Conservation (phyloP, 768 basidiomycete genomes). For the Lyophyllum decastes region DNA sequence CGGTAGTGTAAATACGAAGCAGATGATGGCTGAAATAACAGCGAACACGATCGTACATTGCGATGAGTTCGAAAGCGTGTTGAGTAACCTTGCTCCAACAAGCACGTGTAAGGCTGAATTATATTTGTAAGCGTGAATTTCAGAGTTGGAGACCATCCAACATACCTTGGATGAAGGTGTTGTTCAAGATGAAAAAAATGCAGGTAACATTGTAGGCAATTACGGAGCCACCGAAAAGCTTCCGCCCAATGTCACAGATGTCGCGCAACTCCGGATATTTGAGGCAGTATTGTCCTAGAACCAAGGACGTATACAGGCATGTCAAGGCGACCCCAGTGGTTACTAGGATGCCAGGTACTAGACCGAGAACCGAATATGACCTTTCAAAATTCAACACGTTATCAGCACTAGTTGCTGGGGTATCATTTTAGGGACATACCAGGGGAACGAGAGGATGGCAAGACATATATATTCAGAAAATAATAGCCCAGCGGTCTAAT, state of each 20-base stretch:
- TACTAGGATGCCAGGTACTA: constrained; percentile 44
- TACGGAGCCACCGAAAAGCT: constrained; percentile 47
- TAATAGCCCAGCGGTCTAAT: constrained; percentile 43
- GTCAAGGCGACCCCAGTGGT: constrained; percentile 39
- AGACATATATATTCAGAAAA: constrained; percentile 50
- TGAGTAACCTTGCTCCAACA: constrained; percentile 46
- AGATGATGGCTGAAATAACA: constrained; percentile 34
- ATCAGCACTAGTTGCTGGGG: neutral
- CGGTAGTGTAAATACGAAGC: constrained; percentile 44
- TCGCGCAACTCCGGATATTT: constrained; percentile 50
- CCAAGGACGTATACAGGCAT: constrained; percentile 47
- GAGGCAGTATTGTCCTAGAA: constrained; percentile 50
- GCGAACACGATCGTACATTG: constrained; percentile 41
- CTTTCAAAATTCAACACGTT: constrained; percentile 16
- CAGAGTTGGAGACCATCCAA: neutral
- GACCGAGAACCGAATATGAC: constrained; percentile 45
- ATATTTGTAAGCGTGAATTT: neutral
- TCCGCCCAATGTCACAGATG: constrained; percentile 51
- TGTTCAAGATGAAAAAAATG: constrained; percentile 55
- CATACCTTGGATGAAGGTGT: constrained; percentile 53
- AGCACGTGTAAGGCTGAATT: constrained; percentile 41
- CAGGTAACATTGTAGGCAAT: constrained; percentile 51
- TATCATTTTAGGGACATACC: constrained; percentile 18
- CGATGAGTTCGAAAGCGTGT: constrained; percentile 43
- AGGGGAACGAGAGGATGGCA: constrained; percentile 40